Evolutionary conservation across 305 asterid genomes (phyloP).

Genomic region (Plantago rigida): DNA sequence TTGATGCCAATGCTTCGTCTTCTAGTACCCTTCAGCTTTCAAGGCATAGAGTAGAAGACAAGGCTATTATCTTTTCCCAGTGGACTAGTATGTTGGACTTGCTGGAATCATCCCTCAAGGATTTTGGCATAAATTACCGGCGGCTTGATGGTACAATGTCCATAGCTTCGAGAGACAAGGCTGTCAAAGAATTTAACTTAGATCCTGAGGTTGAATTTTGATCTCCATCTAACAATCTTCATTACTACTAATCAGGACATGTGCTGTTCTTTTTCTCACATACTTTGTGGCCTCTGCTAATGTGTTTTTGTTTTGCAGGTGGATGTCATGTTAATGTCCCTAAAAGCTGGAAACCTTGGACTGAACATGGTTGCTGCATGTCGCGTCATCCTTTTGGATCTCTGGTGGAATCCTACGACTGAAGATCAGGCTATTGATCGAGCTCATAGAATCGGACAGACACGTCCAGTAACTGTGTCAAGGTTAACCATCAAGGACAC

Average conservation of each 20-base stretch:
- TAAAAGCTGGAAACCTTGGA: conserved; percentile 97
- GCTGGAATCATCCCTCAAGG: conserved; percentile 61
- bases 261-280: neutral
- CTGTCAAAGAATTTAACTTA: conserved; percentile 81
- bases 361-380: conserved; percentile 98
- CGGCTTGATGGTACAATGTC: conserved; percentile 98
- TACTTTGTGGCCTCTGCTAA: too few relatives aligned
- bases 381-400: conserved; percentile 91
- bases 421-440: conserved; percentile 99
- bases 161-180: conserved; percentile 82
- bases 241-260: conserved; percentile 10
- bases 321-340: conserved; percentile 93
- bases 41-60: conserved; percentile 41
- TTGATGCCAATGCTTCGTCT: conserved; percentile 36
- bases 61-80: conserved; percentile 90
- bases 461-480: conserved; percentile 82
- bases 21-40: conserved; percentile 29
- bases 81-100: conserved; percentile 97
- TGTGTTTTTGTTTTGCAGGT: conserved; percentile 46
- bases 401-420: conserved; percentile 99
- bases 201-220: conserved; percentile 63
- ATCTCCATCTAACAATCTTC: conserved; percentile 14
- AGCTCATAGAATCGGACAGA: conserved; percentile 98
- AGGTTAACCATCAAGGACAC: conserved; percentile 80
- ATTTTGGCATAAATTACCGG: conserved; percentile 44